Conservation (phyloP, 352 stramenopile genomes). For the Phytophthora constricta region DNA sequence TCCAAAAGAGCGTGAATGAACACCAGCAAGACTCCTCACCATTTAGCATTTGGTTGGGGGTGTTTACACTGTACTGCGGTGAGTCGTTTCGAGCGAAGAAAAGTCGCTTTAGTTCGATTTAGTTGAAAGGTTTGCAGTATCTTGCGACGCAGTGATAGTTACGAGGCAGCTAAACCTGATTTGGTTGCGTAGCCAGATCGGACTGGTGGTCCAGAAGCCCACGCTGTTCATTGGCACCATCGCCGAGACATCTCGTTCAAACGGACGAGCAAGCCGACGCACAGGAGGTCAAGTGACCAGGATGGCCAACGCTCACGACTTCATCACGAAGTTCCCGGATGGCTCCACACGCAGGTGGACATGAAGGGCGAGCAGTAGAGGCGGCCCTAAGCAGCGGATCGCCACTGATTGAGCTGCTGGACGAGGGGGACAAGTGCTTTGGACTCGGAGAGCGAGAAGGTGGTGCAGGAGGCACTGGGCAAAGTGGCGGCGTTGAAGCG, state of each 20-base stretch:
- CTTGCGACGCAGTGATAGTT: too few species aligned
- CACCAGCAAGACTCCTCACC: too few species aligned
- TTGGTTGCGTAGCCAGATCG: conserved; percentile 55
- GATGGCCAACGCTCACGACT: conserved; percentile 91
- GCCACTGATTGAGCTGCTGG: conserved; percentile 8
- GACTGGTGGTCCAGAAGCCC: conserved; percentile 56
- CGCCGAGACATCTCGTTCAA: conserved; percentile 53
- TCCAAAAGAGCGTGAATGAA: too few species aligned
- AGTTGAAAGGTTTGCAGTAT: too few species aligned
- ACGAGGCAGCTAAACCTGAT: conserved; percentile 66
- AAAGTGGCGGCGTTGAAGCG: conserved; percentile 51
- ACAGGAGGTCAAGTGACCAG: conserved; percentile 84
- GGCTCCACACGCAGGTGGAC: conserved; percentile 94
- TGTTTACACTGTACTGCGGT: too few species aligned
- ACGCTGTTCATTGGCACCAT: conserved; percentile 64
- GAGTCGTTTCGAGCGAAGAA: too few species aligned
- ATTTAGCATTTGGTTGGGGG: too few species aligned
- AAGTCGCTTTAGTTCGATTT: too few species aligned
- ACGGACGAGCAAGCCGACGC: conserved; percentile 35
- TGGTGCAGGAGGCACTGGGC: conserved; percentile 82
- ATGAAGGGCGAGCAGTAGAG: conserved; percentile 87
- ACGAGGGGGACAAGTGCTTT: conserved; percentile 49
- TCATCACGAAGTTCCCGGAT: conserved; percentile 89
- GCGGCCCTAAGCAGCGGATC: conserved; percentile 53
- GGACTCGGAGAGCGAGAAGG: conserved; percentile 76